Evolutionary conservation across 345 rosid genomes (phyloP).

Genomic region (Dipteronia dyeriana): DNA sequence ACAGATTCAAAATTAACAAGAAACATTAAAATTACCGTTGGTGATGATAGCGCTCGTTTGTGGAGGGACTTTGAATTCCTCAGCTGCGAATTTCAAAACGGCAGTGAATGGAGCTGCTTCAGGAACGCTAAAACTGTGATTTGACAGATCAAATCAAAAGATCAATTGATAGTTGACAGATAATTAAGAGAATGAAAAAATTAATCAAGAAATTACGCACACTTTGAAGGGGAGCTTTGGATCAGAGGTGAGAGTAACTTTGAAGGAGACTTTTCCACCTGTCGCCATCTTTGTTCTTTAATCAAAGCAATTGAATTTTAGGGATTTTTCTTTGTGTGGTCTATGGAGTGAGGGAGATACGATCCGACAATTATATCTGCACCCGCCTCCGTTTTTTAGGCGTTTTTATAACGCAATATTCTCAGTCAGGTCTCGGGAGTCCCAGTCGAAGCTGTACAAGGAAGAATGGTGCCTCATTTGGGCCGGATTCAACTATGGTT

Average conservation of each 20-base stretch:
- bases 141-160: constrained; percentile 11
- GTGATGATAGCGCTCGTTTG: constrained; percentile 99
- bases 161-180: neutral
- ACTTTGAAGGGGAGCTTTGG: constrained; percentile 99
- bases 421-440: too few species aligned
- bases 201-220: constrained; percentile 32
- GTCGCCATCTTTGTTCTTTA: constrained; percentile 50
- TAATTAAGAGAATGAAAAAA: neutral
- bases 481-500: too few species aligned
- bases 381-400: neutral
- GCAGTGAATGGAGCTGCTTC: constrained; percentile 99
- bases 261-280: constrained; percentile 92
- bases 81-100: constrained; percentile 89
- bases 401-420: neutral
- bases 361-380: neutral
- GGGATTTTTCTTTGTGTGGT: neutral
- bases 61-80: constrained; percentile 98
- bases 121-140: constrained; percentile 87
- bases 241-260: constrained; percentile 94
- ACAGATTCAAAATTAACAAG: neutral
- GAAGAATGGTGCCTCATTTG: too few species aligned
- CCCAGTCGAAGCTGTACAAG: too few species aligned
- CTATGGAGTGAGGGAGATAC: neutral
- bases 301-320: neutral
- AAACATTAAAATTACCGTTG: constrained; percentile 52